A percentile compares a stretch with the other conserved stretches of the same genome.
Conservation (phyloP, 2,329 filamentous ascomycete genomes). For the Cladosporium oxysporum region DNA sequence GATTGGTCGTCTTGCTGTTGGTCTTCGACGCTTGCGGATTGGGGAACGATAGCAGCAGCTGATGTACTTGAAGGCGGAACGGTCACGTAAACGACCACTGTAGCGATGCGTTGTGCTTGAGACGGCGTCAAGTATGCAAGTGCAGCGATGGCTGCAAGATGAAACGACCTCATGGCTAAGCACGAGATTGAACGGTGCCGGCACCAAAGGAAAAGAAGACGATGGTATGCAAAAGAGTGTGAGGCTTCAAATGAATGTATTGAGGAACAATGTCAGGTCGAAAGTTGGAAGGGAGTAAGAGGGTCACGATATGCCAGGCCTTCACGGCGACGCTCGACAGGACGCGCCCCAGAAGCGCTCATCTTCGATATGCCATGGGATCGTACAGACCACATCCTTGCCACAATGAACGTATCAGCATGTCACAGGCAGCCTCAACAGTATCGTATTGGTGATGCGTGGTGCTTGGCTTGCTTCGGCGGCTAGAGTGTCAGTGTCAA, state of each 20-base stretch:
- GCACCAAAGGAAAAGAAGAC: neutral
- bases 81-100: constrained; percentile 10
- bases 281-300: neutral
- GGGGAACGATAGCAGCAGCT: neutral
- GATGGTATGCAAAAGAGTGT: neutral
- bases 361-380: neutral
- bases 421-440: neutral
- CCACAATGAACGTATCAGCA: neutral
- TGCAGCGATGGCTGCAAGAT: neutral
- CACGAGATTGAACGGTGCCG: neutral
- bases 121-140: neutral
- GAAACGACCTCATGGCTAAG: neutral
- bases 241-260: neutral
- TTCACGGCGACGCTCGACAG: neutral
- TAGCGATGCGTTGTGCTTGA: constrained; percentile 5
- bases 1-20: neutral
- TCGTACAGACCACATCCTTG: neutral
- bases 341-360: constrained; percentile 12
- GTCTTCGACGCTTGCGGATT: neutral
- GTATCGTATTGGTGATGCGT: neutral
- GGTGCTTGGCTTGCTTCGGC: constrained; percentile 15
- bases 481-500: constrained; percentile 17
- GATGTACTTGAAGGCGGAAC: neutral
- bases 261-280: neutral
- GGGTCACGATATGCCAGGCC: constrained; percentile 1